Conservation (phyloP, 75 land plant genomes). For the Pinus taeda region DNA sequence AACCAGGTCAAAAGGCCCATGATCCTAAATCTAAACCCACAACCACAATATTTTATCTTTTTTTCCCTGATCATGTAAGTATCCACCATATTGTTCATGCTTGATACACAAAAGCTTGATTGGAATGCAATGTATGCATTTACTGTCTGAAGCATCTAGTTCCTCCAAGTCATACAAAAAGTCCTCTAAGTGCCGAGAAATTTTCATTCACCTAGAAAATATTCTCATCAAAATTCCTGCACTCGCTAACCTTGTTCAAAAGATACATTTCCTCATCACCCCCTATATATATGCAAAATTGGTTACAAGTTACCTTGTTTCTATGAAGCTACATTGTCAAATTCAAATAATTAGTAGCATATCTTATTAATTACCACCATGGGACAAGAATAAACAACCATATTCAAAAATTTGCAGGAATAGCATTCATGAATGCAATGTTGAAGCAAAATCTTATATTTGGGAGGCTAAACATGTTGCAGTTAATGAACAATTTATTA, state of each 20-base stretch:
- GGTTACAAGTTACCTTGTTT: not conserved
- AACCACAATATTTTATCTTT: not conserved
- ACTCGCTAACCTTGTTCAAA: not conserved
- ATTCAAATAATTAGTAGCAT: not conserved
- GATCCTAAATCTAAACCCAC: no score
- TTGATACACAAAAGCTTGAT: not conserved
- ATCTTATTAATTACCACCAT: no score
- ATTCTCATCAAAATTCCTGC: not conserved
- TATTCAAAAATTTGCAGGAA: no score
- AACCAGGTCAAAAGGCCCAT: no score
- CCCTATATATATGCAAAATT: not conserved
- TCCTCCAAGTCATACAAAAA: no score
- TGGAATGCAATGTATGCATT: not conserved
- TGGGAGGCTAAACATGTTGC: no score
- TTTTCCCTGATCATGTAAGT: not conserved
- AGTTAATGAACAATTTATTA: no score
- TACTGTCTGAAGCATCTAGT: not conserved
- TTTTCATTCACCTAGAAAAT: not conserved
- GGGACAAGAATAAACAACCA: no score
- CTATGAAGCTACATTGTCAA: not conserved
- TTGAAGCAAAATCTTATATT: no score
- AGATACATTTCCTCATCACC: not conserved
- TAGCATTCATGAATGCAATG: no score
- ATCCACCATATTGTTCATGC: not conserved
- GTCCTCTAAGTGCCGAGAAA: not conserved